Conservation (phyloP, 2,329 filamentous ascomycete species). For the Ceratocystis alfenasii region DNA sequence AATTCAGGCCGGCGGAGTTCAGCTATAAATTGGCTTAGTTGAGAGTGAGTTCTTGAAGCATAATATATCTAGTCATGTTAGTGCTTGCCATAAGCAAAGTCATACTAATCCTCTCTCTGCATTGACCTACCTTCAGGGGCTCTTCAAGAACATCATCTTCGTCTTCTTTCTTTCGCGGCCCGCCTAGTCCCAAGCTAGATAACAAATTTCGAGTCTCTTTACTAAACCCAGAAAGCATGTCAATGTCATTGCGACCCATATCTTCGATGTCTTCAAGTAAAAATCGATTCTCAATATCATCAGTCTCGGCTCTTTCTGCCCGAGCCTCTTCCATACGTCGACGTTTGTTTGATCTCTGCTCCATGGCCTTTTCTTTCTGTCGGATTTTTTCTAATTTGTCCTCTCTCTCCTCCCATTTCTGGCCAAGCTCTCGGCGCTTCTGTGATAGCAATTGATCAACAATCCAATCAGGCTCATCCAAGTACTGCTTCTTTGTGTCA, state of each 20-base stretch:
- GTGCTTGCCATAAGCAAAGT: constrained; percentile 22
- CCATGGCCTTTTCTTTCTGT: constrained; percentile 48
- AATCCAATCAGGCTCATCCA: constrained; percentile 76
- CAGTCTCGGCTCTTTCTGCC: constrained; percentile 22
- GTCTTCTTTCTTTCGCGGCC: constrained; percentile 29
- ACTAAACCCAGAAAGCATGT: constrained; percentile 48
- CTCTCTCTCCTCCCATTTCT: constrained; percentile 61
- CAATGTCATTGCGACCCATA: constrained; percentile 27
- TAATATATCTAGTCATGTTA: constrained; percentile 57
- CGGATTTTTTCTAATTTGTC: constrained; percentile 54
- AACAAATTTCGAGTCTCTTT: constrained; percentile 65
- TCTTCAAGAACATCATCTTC: constrained; percentile 43
- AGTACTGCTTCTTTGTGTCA: constrained; percentile 34
- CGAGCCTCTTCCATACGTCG: constrained; percentile 33
- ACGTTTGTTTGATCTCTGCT: constrained; percentile 39
- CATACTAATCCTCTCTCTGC: background rate
- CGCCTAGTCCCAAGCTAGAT: constrained; percentile 47
- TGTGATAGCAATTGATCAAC: constrained; percentile 61
- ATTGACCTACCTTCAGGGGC: constrained; percentile 50
- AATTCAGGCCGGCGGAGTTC: constrained; percentile 70
- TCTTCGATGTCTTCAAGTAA: constrained; percentile 60
- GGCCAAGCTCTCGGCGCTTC: constrained; percentile 53
- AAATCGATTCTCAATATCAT: constrained; percentile 57
- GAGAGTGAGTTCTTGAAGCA: constrained; percentile 85
- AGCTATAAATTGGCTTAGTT: constrained; percentile 74